phyloP scores from a whole-genome alignment of 2,329 filamentous ascomycete species.

The Aureobasidium lini region DNA sequence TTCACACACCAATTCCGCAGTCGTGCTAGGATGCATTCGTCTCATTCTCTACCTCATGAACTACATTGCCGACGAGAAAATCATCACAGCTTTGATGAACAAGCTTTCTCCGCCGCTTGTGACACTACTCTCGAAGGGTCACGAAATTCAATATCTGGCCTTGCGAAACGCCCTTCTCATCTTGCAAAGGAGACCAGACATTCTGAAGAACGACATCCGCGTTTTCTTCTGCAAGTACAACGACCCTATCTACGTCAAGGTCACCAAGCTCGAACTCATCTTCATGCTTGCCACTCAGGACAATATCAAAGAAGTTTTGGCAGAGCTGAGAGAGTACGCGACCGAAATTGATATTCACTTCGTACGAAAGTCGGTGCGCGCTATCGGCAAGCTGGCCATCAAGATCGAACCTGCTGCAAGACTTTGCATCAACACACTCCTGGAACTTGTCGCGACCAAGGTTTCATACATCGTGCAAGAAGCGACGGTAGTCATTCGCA shows the following conservation, averaged over 20 bases:
- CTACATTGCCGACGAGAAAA: constrained; percentile 88
- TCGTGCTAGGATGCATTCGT: constrained; percentile 90
- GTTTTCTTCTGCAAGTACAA: constrained; percentile 99
- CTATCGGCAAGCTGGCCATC: constrained; percentile 95
- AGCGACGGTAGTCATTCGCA: constrained; percentile 95
- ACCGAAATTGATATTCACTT: constrained; percentile 99
- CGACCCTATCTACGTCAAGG: constrained; percentile 98
- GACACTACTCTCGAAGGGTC: constrained; percentile 88
- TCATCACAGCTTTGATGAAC: constrained; percentile 76
- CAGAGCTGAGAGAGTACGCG: constrained; percentile 83
- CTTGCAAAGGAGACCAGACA: constrained; percentile 83
- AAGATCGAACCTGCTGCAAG: constrained; percentile 94
- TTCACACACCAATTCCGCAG: constrained; percentile 93
- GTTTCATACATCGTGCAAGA: constrained; percentile 98
- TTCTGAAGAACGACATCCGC: constrained; percentile 89
- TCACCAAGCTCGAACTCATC: constrained; percentile 95
- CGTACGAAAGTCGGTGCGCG: constrained; percentile 91
- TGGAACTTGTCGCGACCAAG: constrained; percentile 95
- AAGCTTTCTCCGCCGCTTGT: constrained; percentile 94
- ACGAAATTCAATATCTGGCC: constrained; percentile 96
- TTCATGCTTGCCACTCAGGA: constrained; percentile 96
- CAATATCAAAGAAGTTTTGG: constrained; percentile 92
- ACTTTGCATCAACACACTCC: constrained; percentile 82
- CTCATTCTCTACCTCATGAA: constrained; percentile 98
- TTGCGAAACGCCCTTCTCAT: constrained; percentile 90